Conservation (phyloP, 148 eudicot genomes). For the Silene latifolia region DNA sequence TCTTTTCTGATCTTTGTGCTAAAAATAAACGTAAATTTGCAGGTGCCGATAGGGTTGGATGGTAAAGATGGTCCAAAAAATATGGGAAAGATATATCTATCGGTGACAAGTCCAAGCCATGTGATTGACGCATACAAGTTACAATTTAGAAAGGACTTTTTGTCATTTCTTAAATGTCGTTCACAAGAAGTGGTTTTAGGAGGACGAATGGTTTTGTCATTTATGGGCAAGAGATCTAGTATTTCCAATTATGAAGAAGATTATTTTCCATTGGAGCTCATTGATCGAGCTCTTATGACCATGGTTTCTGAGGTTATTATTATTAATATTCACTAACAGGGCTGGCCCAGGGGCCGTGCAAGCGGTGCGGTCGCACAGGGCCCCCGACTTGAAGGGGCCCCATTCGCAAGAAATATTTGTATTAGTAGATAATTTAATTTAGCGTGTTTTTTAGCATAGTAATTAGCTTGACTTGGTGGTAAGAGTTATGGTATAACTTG, state of each 20-base stretch:
- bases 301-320: slow-evolving; percentile 53
- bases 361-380: too few relatives aligned
- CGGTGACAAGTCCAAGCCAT: slow-evolving; percentile 38
- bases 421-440: too few relatives aligned
- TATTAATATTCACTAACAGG: too few relatives aligned
- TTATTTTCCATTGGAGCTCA: slow-evolving; percentile 51
- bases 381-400: too few relatives aligned
- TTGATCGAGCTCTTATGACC: slow-evolving; percentile 47
- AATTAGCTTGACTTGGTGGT: too few relatives aligned
- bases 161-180: slow-evolving; percentile 41
- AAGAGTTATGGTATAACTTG: too few relatives aligned
- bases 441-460: too few relatives aligned
- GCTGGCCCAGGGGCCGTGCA: too few relatives aligned
- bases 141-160: slow-evolving; percentile 53
- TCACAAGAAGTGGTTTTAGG: slow-evolving; percentile 52
- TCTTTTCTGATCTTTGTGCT: too few relatives aligned
- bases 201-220: slow-evolving; percentile 63
- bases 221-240: slow-evolving; percentile 58
- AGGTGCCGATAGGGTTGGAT: slow-evolving; percentile 45
- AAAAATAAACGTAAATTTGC: too few relatives aligned
- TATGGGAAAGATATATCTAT: slow-evolving; percentile 58
- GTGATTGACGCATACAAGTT: slow-evolving; percentile 44
- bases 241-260: slow-evolving; percentile 26
- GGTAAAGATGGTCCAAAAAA: slow-evolving; percentile 30
- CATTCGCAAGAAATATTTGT: too few relatives aligned